Percentiles rank a stretch among this genome's conserved stretches.
Conservation (phyloP, 805 yeast species). For the Barnettozyma wickerhamii region DNA sequence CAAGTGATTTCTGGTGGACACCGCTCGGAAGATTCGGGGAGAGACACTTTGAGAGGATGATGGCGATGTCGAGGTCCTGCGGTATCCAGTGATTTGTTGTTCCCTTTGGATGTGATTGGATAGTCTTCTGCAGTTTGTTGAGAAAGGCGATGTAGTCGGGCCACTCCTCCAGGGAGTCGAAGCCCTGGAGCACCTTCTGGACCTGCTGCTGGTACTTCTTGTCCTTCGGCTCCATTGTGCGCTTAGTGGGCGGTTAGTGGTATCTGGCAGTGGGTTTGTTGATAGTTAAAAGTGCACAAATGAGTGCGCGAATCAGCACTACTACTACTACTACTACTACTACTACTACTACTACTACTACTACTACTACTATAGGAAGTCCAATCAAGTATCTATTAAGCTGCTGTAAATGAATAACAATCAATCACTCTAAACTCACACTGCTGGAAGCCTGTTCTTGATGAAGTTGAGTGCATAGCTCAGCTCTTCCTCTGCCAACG, state of each 20-base stretch:
- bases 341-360: too few species aligned
- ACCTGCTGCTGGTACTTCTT: conserved; percentile 64
- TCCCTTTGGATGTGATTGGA: conserved; percentile 40
- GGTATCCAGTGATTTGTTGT: conserved; percentile 56
- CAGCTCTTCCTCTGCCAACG: conserved; percentile 64
- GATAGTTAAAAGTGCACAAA: neutral
- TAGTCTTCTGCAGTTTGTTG: conserved; percentile 70
- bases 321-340: neutral
- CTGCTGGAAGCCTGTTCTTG: conserved; percentile 22
- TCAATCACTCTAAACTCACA: neutral
- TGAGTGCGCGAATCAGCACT: neutral
- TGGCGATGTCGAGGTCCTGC: conserved; percentile 58
- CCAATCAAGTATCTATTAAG: too few species aligned
- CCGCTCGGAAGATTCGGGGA: conserved; percentile 88
- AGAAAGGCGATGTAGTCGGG: conserved; percentile 94
- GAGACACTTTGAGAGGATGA: conserved; percentile 71
- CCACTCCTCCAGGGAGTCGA: conserved; percentile 91
- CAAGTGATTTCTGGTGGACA: conserved; percentile 86
- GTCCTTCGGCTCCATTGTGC: conserved; percentile 51
- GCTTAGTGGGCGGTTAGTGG: neutral
- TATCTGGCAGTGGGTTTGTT: neutral
- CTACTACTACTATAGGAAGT: too few species aligned
- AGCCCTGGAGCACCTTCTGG: conserved; percentile 66
- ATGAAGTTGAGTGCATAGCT: conserved; percentile 47
- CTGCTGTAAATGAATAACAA: too few species aligned